A percentile compares a stretch with the other conserved stretches of the same genome.
Evolutionary conservation across 2,329 filamentous ascomycete species (phyloP).

Genomic region (Zopfia rhizophila): DNA sequence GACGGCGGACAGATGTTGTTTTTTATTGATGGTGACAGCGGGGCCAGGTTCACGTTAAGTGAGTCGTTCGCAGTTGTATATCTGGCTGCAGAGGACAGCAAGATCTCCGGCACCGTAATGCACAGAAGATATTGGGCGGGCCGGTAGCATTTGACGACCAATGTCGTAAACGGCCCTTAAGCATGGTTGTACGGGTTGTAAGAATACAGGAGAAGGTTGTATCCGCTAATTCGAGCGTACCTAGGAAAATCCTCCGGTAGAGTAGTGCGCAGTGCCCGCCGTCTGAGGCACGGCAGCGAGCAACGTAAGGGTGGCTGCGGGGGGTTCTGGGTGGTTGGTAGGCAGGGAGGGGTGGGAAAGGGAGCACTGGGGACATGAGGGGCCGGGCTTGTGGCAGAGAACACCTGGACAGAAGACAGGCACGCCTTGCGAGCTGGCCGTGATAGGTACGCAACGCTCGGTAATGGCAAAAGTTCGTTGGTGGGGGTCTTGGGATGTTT

Average conservation of each 20-base stretch:
- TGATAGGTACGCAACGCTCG: constrained; percentile 19
- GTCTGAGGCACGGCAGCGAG: constrained; percentile 42
- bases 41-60: constrained; percentile 31
- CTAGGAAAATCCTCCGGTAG: constrained; percentile 41
- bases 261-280: constrained; percentile 33
- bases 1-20: constrained; percentile 39
- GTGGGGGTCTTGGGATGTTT: constrained; percentile 38
- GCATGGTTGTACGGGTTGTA: constrained; percentile 53
- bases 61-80: constrained; percentile 22
- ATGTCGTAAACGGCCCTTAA: constrained; percentile 51
- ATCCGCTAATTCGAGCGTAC: constrained; percentile 48
- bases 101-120: constrained; percentile 30
- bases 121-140: constrained; percentile 45
- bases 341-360: constrained; percentile 8
- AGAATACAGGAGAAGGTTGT: constrained; percentile 50
- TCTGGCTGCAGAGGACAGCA: constrained; percentile 27
- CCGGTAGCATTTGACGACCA: constrained; percentile 46
- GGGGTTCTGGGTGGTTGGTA: constrained; percentile 11
- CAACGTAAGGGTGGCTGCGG: constrained; percentile 41
- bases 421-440: constrained; percentile 35
- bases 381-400: constrained; percentile 18
- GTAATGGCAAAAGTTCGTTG: constrained; percentile 41
- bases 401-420: constrained; percentile 22
- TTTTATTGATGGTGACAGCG: constrained; percentile 37
- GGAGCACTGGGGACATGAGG: constrained; percentile 1